phyloP scores from a whole-genome alignment of 1,139 yeast genomes.

The Geotrichum fermentans region DNA sequence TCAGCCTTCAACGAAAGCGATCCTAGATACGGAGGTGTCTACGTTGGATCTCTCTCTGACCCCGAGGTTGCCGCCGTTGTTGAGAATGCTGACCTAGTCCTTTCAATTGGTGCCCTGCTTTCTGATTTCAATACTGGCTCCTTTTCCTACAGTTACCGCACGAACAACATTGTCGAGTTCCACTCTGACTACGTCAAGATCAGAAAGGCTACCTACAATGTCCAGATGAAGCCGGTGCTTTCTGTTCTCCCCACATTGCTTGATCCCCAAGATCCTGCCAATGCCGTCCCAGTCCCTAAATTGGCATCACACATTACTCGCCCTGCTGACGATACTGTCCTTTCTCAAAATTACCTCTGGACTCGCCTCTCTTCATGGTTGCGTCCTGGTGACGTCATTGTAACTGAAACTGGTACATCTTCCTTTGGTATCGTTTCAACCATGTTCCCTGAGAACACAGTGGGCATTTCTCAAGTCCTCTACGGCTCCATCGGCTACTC shows the following conservation, averaged over 20 bases:
- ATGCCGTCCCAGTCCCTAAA: conserved; percentile 26
- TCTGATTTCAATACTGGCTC: conserved; percentile 91
- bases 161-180: conserved; percentile 78
- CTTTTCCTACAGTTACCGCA: conserved; percentile 73
- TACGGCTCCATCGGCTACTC: conserved; percentile 92
- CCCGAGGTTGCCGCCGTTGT: conserved; percentile 74
- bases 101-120: conserved; percentile 75
- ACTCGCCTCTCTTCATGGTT: conserved; percentile 68
- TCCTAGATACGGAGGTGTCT: conserved; percentile 79
- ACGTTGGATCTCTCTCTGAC: conserved; percentile 72
- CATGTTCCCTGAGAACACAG: conserved; percentile 65
- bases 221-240: conserved; percentile 70
- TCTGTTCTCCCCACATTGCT: conserved; percentile 39
- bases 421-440: conserved; percentile 82
- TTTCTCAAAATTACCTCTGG: conserved; percentile 83
- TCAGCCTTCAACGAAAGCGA: conserved; percentile 70
- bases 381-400: conserved; percentile 71
- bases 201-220: conserved; percentile 68
- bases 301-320: conserved; percentile 22
- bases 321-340: conserved; percentile 34
- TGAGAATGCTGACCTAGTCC: conserved; percentile 68
- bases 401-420: conserved; percentile 87
- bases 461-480: conserved; percentile 81
- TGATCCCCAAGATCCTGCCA: conserved; percentile 20
- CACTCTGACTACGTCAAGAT: conserved; percentile 84